These are phyloP conservation scores for Carex littledalei DNA, from an alignment of 176 grass and related monocot species.

Conservation along the genomic window DNA sequence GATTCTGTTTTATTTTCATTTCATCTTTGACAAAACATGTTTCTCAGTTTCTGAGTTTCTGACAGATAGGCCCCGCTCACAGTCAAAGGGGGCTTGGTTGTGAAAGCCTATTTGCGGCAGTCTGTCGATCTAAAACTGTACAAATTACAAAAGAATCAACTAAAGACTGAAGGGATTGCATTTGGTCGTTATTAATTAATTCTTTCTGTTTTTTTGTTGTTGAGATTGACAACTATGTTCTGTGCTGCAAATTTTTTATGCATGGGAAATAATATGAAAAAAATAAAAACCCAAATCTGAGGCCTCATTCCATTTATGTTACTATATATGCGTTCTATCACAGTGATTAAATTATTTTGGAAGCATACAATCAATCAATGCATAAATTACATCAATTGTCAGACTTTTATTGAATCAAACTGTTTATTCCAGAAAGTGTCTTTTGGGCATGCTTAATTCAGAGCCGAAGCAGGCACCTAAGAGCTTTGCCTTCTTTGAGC, in stretches of 20 bases:
- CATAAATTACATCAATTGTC: not conserved
- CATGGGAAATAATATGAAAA: not conserved
- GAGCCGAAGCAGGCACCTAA: slow-evolving; percentile 62
- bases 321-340: not conserved
- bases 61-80: not conserved
- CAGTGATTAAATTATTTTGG: not conserved
- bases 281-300: not conserved
- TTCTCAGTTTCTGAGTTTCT: too few relatives aligned
- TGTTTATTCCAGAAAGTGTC: not conserved
- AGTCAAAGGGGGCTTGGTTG: not conserved
- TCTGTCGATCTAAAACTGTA: not conserved
- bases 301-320: not conserved
- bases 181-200: not conserved
- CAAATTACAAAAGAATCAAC: not conserved
- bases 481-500: slow-evolving; percentile 54
- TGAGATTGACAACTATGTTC: not conserved
- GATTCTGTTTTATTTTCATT: not conserved
- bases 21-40: too few relatives aligned
- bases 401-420: not conserved
- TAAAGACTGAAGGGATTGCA: not conserved
- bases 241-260: not conserved
- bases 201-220: not conserved
- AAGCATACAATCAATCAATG: not conserved
- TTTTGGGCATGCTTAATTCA: not conserved
- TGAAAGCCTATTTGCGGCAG: not conserved